Conservation (phyloP, 1,284 basidiomycete species). For the Peniophora sp. region DNA sequence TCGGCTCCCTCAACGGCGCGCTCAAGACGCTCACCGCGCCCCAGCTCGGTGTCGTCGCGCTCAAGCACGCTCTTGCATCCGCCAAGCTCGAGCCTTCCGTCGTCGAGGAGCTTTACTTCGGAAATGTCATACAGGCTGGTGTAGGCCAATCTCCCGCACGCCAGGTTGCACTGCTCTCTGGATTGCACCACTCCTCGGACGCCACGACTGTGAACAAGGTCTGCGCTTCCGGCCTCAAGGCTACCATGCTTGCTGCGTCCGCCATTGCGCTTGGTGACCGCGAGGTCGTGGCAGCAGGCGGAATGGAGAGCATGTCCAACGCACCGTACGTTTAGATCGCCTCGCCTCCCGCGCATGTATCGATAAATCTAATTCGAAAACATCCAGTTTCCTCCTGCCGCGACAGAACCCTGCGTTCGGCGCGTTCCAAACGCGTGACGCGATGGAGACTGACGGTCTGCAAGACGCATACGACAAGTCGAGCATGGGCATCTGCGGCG, state of each 20-base stretch:
- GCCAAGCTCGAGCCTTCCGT: slow-evolving; percentile 74
- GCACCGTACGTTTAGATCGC: slow-evolving; percentile 63
- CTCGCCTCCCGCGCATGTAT: slow-evolving; percentile 1
- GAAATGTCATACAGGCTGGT: slow-evolving; percentile 95
- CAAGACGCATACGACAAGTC: slow-evolving; percentile 96
- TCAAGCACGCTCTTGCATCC: slow-evolving; percentile 84
- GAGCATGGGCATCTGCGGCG: slow-evolving; percentile 95
- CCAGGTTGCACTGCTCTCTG: slow-evolving; percentile 87
- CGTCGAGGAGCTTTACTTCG: slow-evolving; percentile 95
- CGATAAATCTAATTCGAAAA: slow-evolving; percentile 3
- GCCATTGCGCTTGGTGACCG: slow-evolving; percentile 84
- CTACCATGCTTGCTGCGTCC: slow-evolving; percentile 90
- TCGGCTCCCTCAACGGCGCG: slow-evolving; percentile 87
- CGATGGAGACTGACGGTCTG: slow-evolving; percentile 89
- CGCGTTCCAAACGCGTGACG: slow-evolving; percentile 82
- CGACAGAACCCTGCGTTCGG: slow-evolving; percentile 87
- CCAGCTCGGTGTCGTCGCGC: slow-evolving; percentile 82
- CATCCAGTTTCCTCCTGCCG: slow-evolving; percentile 79
- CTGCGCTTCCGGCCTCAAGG: slow-evolving; percentile 94
- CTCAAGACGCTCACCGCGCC: slow-evolving; percentile 88
- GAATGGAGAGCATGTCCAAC: slow-evolving; percentile 98
- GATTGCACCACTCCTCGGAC: slow-evolving; percentile 80
- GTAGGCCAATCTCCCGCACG: slow-evolving; percentile 93
- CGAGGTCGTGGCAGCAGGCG: slow-evolving; percentile 86
- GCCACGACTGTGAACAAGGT: slow-evolving; percentile 99